Evolutionary conservation across 345 rosid species (phyloP).

Genomic region (Theobroma cacao): DNA sequence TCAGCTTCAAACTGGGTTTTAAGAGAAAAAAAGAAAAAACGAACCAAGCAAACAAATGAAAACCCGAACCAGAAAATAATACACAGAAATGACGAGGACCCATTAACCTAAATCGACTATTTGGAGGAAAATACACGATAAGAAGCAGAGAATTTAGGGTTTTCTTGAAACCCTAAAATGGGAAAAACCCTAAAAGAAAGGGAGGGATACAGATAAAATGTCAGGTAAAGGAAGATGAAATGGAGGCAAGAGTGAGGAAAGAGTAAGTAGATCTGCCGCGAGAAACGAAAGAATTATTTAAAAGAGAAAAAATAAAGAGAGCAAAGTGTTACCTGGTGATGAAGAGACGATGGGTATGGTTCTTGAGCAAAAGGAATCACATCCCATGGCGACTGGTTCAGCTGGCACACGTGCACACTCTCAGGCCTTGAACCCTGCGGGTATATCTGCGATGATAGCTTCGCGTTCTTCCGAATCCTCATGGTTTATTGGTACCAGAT

Average conservation of each 20-base stretch:
- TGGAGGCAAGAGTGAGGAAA: constrained; percentile 19
- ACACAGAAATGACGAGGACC: constrained; percentile 41
- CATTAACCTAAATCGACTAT: constrained; percentile 56
- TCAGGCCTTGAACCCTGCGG: constrained; percentile 42
- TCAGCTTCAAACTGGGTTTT: constrained; percentile 46
- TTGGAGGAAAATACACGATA: constrained; percentile 25
- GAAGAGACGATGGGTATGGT: constrained; percentile 15
- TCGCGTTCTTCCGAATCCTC: constrained; percentile 94
- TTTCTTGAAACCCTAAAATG: constrained; percentile 41
- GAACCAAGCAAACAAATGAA: constrained; percentile 14
- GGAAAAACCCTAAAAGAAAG: constrained; percentile 36
- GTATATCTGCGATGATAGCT: constrained; percentile 45
- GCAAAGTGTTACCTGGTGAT: constrained; percentile 33
- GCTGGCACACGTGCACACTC: constrained; percentile 63
- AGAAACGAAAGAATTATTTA: neutral
- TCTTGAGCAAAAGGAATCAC: constrained; percentile 51
- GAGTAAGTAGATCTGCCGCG: constrained; percentile 33
- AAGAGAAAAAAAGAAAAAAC: constrained; percentile 6
- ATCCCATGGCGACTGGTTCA: constrained; percentile 99
- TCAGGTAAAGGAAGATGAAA: constrained; percentile 20
- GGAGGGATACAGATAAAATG: constrained; percentile 22
- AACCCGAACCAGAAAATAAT: constrained; percentile 15
- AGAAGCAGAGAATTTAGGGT: constrained; percentile 53
- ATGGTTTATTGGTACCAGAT: constrained; percentile 21
- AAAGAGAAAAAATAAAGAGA: neutral